Evolutionary conservation across 2,329 filamentous ascomycete genomes (phyloP).

Genomic region (Colletotrichum sp.): DNA sequence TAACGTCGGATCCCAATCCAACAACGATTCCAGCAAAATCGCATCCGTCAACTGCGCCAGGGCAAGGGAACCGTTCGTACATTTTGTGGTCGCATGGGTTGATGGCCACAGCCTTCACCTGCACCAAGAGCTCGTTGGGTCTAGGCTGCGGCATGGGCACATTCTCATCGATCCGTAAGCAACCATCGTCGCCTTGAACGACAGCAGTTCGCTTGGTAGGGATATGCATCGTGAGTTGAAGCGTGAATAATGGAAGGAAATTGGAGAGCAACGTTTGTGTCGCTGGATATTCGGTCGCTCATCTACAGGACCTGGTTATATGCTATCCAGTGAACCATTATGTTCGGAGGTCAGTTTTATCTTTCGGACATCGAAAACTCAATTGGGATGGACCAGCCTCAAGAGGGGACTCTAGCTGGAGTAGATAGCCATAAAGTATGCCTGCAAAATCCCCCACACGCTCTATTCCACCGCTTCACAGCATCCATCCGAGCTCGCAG

Average conservation of each 20-base stretch:
- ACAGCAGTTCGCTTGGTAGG: background rate
- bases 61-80: conserved; percentile 19
- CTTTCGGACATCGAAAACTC: background rate
- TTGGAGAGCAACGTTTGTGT: background rate
- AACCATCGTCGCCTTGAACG: background rate
- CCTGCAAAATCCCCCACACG: background rate
- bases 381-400: too few species aligned
- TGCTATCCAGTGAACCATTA: background rate
- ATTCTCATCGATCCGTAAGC: background rate
- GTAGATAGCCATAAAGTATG: background rate
- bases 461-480: background rate
- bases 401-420: too few species aligned
- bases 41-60: conserved; percentile 28
- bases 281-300: accelerated
- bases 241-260: accelerated
- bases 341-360: background rate
- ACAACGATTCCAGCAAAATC: conserved; percentile 35
- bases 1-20: conserved; percentile 24
- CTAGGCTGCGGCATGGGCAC: background rate
- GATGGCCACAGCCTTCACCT: conserved; percentile 26
- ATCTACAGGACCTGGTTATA: background rate
- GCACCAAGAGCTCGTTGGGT: conserved; percentile 2
- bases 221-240: background rate
- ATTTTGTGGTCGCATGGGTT: conserved; percentile 37
- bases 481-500: too few species aligned